Evolutionary conservation across 2,329 filamentous ascomycete genomes (phyloP), one percentile per base, ranked within the genome.

Genomic region (Cadophora sp.): DNA sequence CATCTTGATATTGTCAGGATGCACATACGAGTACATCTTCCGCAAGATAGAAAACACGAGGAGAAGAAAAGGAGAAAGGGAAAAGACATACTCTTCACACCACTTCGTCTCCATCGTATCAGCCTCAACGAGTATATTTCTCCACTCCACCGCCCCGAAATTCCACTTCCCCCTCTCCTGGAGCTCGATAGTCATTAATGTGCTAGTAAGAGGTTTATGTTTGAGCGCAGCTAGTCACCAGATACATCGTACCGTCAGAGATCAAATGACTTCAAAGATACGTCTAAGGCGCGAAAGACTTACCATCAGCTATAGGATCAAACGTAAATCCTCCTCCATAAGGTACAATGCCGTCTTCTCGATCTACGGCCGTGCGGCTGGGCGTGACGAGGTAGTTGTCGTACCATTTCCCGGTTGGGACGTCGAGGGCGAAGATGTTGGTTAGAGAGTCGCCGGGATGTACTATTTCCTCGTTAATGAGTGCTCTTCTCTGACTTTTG

Each of bases 111-210:
- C 64, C 8, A 48, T 70, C 14, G 71, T 73, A 20, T 68, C 65
- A 0, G 67, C 70, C 24, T 66, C 65, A 1, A 71, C 43, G 7
- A 69, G 39, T n/a, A 73, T 66, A 51, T 73, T 67, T n/a, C 51
- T 47, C 70, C 67, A 73, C 4, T 58, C 56, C 13, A 73, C 51
- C 0, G 62, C 13, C 3, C 71, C 70, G 33, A 71, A 73, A 27
- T 73, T 62, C 70, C 71, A 73, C 3, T 55, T 66, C 8, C 65
- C 70, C 1, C 33, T 36, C 3, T 62, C 61, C 50, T 73, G 70
- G 2, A 71, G 30, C 33, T 73, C 71, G 45, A 71, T 67, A 2
- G 68, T 66, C 36, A 73, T 51, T 45, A 48, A 33, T 13, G 43
- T 33, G n/a, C 22, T 51, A 22, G 48, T 65, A 27, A 58, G 30